Percentiles rank a stretch among this genome's conserved stretches.
phyloP scores from a whole-genome alignment of 2,329 filamentous ascomycete species.

The Clarireedia paspali region DNA sequence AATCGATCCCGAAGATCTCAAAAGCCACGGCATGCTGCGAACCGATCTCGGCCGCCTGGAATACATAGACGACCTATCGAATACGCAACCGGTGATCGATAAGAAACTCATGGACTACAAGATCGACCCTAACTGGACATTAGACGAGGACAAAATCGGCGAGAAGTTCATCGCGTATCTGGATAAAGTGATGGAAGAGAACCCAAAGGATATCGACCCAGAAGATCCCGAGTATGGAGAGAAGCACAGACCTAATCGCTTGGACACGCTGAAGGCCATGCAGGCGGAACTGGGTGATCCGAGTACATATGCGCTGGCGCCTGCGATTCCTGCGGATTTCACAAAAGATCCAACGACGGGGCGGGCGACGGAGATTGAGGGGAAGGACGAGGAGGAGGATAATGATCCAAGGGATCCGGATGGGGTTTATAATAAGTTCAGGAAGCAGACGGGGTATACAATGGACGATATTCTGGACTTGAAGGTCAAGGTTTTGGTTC shows the following conservation, averaged over 20 bases:
- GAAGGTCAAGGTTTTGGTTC: conserved; percentile 64
- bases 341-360: conserved; percentile 4
- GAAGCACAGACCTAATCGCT: conserved; percentile 13
- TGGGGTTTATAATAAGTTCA: conserved; percentile 26
- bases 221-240: conserved; percentile 10
- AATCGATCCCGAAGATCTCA: conserved; percentile 67
- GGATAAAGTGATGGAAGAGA: conserved; percentile 17
- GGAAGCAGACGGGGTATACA: conserved; percentile 46
- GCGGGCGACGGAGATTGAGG: conserved; percentile 4
- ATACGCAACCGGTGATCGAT: conserved; percentile 72
- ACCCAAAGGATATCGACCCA: conserved; percentile 11
- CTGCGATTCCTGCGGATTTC: conserved; percentile 21
- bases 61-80: conserved; percentile 78
- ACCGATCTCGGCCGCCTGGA: conserved; percentile 63
- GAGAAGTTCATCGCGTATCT: conserved; percentile 47
- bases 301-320: conserved; percentile 17
- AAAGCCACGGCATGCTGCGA: conserved; percentile 63
- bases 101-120: conserved; percentile 43
- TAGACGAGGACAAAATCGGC: conserved; percentile 52
- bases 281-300: conserved; percentile 19
- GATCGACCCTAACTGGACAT: conserved; percentile 33
- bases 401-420: conserved; percentile 28
- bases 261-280: conserved; percentile 16
- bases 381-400: conserved; percentile 15
- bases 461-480: conserved; percentile 47